These are phyloP conservation scores for Endocalyx cinctus DNA, from an alignment of 2,329 filamentous ascomycete genomes.

Conservation along the genomic window DNA sequence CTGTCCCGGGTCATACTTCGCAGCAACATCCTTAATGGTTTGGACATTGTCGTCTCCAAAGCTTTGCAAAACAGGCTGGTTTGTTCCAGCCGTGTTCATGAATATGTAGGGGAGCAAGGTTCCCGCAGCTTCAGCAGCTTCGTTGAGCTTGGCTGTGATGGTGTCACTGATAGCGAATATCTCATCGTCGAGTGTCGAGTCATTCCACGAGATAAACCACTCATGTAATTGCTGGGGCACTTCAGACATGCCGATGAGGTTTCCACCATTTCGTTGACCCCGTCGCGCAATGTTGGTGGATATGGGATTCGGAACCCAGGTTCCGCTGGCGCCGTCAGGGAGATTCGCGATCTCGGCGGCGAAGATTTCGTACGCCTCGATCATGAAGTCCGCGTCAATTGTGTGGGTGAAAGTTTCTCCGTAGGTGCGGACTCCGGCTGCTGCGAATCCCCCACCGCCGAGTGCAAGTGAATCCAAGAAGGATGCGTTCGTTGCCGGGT, in stretches of 20 bases:
- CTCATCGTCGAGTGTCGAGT: slow-evolving; percentile 11
- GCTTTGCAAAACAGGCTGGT: too few relatives aligned
- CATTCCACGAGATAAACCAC: slow-evolving; percentile 14
- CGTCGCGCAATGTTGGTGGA: slow-evolving; percentile 12
- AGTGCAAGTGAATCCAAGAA: slow-evolving; percentile 13
- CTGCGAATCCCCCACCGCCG: slow-evolving; percentile 11
- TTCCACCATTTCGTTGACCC: slow-evolving; percentile 14
- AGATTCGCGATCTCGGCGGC: slow-evolving; percentile 12
- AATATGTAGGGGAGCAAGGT: too few relatives aligned
- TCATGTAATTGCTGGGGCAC: slow-evolving; percentile 18
- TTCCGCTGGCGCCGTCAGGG: slow-evolving; percentile 9
- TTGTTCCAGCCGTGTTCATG: too few relatives aligned
- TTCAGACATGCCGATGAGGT: slow-evolving; percentile 12
- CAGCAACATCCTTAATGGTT: too few relatives aligned
- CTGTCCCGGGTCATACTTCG: too few relatives aligned
- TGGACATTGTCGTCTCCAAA: too few relatives aligned
- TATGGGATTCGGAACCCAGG: slow-evolving; percentile 17
- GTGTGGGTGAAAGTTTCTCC: slow-evolving; percentile 16
- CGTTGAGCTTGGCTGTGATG: too few relatives aligned
- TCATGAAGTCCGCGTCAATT: slow-evolving; percentile 11
- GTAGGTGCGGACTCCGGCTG: slow-evolving; percentile 11
- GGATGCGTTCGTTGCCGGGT: slow-evolving; percentile 10
- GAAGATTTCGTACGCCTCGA: slow-evolving; percentile 14
- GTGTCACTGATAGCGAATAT: too few relatives aligned
- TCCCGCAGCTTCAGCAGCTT: too few relatives aligned